Evolutionary conservation across 1,284 basidiomycete genomes (phyloP).

Genomic region (Rhodotorula sp.): DNA sequence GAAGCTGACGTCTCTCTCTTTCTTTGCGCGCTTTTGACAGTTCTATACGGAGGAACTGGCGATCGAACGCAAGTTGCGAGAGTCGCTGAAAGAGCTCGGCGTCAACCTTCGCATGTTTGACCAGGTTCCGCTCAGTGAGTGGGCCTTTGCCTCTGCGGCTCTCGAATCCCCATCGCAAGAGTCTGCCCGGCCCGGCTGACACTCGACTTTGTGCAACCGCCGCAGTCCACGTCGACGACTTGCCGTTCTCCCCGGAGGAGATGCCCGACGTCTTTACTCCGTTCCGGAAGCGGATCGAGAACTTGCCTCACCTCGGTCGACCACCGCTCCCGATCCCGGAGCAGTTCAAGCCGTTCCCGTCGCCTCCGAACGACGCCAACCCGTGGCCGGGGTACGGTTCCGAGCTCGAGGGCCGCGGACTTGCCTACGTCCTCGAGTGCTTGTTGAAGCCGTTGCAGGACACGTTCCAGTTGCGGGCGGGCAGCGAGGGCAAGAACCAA

Average conservation of each 20-base stretch:
- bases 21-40: slow-evolving; percentile 16
- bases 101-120: slow-evolving; percentile 46
- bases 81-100: slow-evolving; percentile 37
- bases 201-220: neutral
- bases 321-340: slow-evolving; percentile 36
- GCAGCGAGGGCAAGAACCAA: slow-evolving; percentile 15
- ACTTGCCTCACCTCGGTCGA: slow-evolving; percentile 49
- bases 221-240: slow-evolving; percentile 50
- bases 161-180: no score
- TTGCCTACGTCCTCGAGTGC: slow-evolving; percentile 39
- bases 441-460: slow-evolving; percentile 45
- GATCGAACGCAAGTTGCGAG: slow-evolving; percentile 34
- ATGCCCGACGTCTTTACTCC: slow-evolving; percentile 57
- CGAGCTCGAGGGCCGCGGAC: slow-evolving; percentile 1
- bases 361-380: slow-evolving; percentile 5
- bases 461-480: slow-evolving; percentile 14
- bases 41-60: slow-evolving; percentile 47
- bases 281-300: slow-evolving; percentile 56
- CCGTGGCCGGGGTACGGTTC: slow-evolving; percentile 35
- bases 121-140: slow-evolving; percentile 47
- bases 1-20: neutral
- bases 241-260: slow-evolving; percentile 53
- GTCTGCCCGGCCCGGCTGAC: neutral
- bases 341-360: slow-evolving; percentile 48
- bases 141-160: accelerated